Evolutionary conservation across 2,329 filamentous ascomycete species (phyloP).

Genomic region (Arthrobotrys musiformis): DNA sequence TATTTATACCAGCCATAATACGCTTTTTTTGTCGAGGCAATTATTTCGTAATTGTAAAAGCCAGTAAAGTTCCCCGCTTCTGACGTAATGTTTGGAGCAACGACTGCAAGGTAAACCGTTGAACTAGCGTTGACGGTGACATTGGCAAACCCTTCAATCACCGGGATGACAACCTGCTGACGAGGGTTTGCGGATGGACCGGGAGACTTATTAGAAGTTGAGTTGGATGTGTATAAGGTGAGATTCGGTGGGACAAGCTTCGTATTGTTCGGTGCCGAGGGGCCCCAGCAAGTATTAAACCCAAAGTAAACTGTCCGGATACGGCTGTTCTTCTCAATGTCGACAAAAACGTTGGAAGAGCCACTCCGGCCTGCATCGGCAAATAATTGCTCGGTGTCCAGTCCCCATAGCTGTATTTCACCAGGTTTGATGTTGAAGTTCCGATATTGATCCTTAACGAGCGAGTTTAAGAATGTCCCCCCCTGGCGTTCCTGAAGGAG

Average conservation of each 20-base stretch:
- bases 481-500: slow-evolving; percentile 29
- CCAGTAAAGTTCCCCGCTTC: slow-evolving; percentile 69
- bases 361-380: slow-evolving; percentile 55
- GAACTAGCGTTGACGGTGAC: slow-evolving; percentile 71
- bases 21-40: slow-evolving; percentile 79
- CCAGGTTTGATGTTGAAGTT: slow-evolving; percentile 45
- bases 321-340: slow-evolving; percentile 59
- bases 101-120: slow-evolving; percentile 80
- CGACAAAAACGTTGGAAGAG: slow-evolving; percentile 43
- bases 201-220: slow-evolving; percentile 72
- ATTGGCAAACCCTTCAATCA: slow-evolving; percentile 77
- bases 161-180: slow-evolving; percentile 66
- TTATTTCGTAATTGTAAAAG: slow-evolving; percentile 81
- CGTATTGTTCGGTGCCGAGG: slow-evolving; percentile 67
- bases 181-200: slow-evolving; percentile 69
- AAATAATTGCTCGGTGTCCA: slow-evolving; percentile 56
- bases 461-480: slow-evolving; percentile 24
- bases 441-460: slow-evolving; percentile 21
- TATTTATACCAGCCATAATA: slow-evolving; percentile 75
- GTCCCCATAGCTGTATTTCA: slow-evolving; percentile 41
- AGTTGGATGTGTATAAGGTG: slow-evolving; percentile 78
- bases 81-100: slow-evolving; percentile 73
- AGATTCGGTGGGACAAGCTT: slow-evolving; percentile 75
- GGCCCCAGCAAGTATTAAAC: slow-evolving; percentile 86
- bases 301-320: slow-evolving; percentile 77